These are phyloP conservation scores for Melocanna baccifera DNA, from an alignment of 176 grass and related monocot genomes.

Conservation along the genomic window DNA sequence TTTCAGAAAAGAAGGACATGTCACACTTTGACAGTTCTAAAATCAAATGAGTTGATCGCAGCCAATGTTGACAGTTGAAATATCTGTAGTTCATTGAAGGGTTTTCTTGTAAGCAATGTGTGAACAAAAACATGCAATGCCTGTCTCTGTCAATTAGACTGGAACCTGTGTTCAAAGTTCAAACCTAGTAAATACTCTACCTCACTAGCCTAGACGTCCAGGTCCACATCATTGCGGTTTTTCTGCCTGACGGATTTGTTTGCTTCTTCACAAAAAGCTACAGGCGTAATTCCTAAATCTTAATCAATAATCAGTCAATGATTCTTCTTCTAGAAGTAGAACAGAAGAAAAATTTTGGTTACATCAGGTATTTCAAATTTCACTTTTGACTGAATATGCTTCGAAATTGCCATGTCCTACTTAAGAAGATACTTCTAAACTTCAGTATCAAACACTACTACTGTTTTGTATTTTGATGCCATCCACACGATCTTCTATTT, in stretches of 20 bases:
- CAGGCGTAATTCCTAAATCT: not conserved
- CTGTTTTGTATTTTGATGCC: not conserved
- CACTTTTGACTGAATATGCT: slow-evolving; percentile 3
- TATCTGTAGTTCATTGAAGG: not conserved
- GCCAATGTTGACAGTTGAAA: slow-evolving; percentile 43
- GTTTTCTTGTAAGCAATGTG: slow-evolving; percentile 21
- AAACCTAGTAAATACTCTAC: slow-evolving; percentile 23
- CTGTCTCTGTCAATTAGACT: slow-evolving; percentile 38
- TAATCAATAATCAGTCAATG: slow-evolving; percentile 13
- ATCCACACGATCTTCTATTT: not conserved
- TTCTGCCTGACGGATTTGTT: slow-evolving; percentile 5
- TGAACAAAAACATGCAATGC: not conserved
- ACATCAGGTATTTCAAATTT: not conserved
- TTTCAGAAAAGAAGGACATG: slow-evolving; percentile 4
- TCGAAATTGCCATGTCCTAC: not conserved
- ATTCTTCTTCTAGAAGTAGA: slow-evolving; percentile 38
- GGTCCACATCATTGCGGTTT: slow-evolving; percentile 13
- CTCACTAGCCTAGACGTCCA: slow-evolving; percentile 2
- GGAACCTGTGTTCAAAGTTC: slow-evolving; percentile 30
- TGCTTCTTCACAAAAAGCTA: slow-evolving; percentile 25
- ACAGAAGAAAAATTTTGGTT: not conserved
- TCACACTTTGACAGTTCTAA: not conserved
- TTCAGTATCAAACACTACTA: not conserved
- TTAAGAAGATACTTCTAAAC: not conserved
- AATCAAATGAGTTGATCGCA: slow-evolving; percentile 1